Evolutionary conservation across 1,284 basidiomycete species (phyloP), one percentile per base, ranked within the genome.

Genomic region (Trichosporon asahii): DNA sequence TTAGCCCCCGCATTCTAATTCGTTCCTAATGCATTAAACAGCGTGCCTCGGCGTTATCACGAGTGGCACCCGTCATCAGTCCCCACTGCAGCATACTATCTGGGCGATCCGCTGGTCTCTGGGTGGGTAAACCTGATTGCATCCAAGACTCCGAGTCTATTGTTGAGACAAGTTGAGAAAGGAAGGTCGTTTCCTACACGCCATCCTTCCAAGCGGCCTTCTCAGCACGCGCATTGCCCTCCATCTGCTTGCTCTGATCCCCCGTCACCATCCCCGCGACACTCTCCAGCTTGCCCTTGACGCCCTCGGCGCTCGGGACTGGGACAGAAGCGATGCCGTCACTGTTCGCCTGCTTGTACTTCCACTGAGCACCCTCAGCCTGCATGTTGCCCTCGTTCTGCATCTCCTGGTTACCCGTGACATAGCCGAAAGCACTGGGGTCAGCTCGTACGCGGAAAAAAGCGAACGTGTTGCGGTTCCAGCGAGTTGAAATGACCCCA

Each of bases 131-230:
- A 53, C 23, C 11, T n/a, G n/a, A 9, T 12, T 31, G 27, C 40
- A 31, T 53, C 21, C 49, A 23, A 27, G 44, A n/a, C 27, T 7
- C 15, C 18, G 40, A 44, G 18, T 44, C 40, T 44, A 44, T 44
- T 44, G 40, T 44, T n/a, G 18, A n/a, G 40, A 44, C 5, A 40
- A 7, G 9, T 44, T 49, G 7, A 53, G 44, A 25, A 44, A 31
- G 27, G 44, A 25, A 44, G 23, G 27, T 9, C 29, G 57, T 2
- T n/a, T 11, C 11, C 67, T 70, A 76, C 3, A 73, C 70, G 3
- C 76, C 77, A 27, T 76, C 70, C 29, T 71, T 80, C 82, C 82
- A 84, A 35, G 81, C 81, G 2, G 83, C 82, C 73, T 81, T 82
- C 72, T 78, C 77, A 0, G 76, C 76, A 12, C 73, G 71, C 33